Percentiles rank a stretch among this genome's conserved stretches.
These are phyloP conservation scores for Erythrophleum ivorense DNA, from an alignment of 331 rosid genomes.

Conservation along the genomic window DNA sequence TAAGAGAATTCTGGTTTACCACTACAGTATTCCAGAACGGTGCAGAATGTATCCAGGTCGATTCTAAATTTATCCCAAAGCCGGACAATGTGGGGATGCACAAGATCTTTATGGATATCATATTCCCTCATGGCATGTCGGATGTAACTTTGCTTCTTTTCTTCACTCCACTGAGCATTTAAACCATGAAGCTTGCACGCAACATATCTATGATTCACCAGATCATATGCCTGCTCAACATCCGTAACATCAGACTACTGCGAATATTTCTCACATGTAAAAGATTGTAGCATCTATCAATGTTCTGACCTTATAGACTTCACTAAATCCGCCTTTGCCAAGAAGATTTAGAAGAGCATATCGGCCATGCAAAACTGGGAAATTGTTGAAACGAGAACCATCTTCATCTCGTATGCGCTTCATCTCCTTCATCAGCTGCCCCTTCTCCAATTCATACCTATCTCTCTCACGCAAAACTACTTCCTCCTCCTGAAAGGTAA, in stretches of 20 bases:
- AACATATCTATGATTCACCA: constrained; percentile 74
- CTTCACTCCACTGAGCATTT: constrained; percentile 82
- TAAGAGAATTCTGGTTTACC: too few species aligned
- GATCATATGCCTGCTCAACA: too few species aligned
- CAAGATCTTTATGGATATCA: constrained; percentile 70
- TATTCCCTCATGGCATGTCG: constrained; percentile 74
- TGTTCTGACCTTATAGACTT: constrained; percentile 79
- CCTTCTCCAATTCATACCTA: constrained; percentile 70
- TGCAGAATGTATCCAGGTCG: constrained; percentile 72
- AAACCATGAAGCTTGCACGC: constrained; percentile 80
- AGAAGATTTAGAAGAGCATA: constrained; percentile 69
- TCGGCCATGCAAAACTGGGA: constrained; percentile 66
- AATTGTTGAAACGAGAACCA: constrained; percentile 76
- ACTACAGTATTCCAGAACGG: constrained; percentile 68
- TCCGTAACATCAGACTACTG: too few species aligned
- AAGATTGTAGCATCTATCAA: too few species aligned
- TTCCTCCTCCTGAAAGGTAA: constrained; percentile 70
- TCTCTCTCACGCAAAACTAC: constrained; percentile 65
- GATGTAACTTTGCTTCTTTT: constrained; percentile 75
- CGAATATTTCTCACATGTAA: too few species aligned
- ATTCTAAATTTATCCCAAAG: constrained; percentile 68
- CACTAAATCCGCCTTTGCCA: constrained; percentile 79
- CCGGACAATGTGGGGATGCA: constrained; percentile 71
- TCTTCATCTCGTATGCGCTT: constrained; percentile 79
- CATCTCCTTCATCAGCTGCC: constrained; percentile 79